Base-by-base conservation (phyloP, 2,329 filamentous ascomycete species). In the Daldinia sp. region DNA sequence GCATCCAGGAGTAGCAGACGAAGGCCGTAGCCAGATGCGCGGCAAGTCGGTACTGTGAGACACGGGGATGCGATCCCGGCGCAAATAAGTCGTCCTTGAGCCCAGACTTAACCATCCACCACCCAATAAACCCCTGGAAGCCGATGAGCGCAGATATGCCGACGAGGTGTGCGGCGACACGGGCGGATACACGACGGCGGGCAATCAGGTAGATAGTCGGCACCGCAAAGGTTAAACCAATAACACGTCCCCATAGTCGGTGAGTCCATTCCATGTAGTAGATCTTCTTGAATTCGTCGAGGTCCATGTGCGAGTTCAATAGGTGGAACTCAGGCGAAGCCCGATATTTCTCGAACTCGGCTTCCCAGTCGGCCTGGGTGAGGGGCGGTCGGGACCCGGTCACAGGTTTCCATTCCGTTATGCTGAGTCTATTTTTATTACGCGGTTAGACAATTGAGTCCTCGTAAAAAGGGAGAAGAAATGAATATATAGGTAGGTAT, bases 221-320 rank as follows among this genome's bases (percentile, higher is more conserved):
- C 1, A 98, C 78, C 54, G 97, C 89, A 80, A 98, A 98, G 57
- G 93, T 92, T 70, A 98, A 81, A 66, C 96, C 96, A 65, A 99
- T 93, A 74, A 97, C 86, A 72, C 96, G 91, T 51, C 96, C 96
- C 94, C 96, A 98, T 62, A 98, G 86, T 33, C 96, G 89, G 81
- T 99, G 96, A 48, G 91, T 90, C 96, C 96, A 99, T 85, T 99
- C 96, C 96, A 98, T 98, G 81, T 92, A 99, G 87, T 98, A 99
- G 73, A 99, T 99, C 79, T 96, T 92, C 82, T 98, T 98, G 84
- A 98, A 99, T 79, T 99, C 96, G 65, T 90, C 87, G 63, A 99
- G 85, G 35, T 88, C 91, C 96, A 99, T 99, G 79, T 93, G 89
- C 35, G 94, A 92, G 82, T 99, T 99, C 74, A 99, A 87, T 69